Evolutionary conservation across 176 grass and related monocot genomes (phyloP), one percentile per base, ranked within the genome.

Genomic region (Pontederia crassipes): DNA sequence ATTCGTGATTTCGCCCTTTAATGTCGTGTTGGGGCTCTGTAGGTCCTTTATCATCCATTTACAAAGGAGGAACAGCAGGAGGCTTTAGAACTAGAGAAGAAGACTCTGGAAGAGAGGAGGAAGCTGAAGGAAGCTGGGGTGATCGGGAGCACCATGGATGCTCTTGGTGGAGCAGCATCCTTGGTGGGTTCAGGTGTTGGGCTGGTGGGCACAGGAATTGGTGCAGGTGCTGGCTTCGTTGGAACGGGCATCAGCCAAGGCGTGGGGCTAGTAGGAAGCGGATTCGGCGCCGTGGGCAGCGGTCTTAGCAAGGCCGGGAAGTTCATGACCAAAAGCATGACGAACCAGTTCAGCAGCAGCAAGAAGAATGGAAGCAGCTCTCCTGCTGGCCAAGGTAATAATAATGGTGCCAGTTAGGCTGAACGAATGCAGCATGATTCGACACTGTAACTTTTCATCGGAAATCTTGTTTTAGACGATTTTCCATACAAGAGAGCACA

Each of bases 31-130:
- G 57, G 14, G 18, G n/a, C n/a, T 68, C n/a, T 28, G 72, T 74
- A 98, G 87, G 93, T 86, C 49, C 1, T 52, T 13, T 98, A 98
- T 65, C 79, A 92, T 69, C 64, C 57, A 35, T 92, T 92, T 79
- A 98, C 74, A 64, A 83, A 83, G 62, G 70, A 77, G 45, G 93
- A 98, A 71, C 87, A 89, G 32, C 54, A 67, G 28, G 56, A 69
- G 68, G 87, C 93, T 46, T 70, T 89, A 56, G 84, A 98, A 76
- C 59, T 75, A 81, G 93, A 98, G 81, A 98, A 98, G 71, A 82
- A 2, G 60, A 16, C 49, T 49, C 52, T 81, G 65, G 93, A 98
- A 58, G 83, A 81, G 61, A 76, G 79, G 79, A 82, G 69, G 74
- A 92, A 86, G 65, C 62, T 46, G 74, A 98, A 88, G 75, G 74